phyloP scores from a whole-genome alignment of 257 asterid species.

The Lantana camara region DNA sequence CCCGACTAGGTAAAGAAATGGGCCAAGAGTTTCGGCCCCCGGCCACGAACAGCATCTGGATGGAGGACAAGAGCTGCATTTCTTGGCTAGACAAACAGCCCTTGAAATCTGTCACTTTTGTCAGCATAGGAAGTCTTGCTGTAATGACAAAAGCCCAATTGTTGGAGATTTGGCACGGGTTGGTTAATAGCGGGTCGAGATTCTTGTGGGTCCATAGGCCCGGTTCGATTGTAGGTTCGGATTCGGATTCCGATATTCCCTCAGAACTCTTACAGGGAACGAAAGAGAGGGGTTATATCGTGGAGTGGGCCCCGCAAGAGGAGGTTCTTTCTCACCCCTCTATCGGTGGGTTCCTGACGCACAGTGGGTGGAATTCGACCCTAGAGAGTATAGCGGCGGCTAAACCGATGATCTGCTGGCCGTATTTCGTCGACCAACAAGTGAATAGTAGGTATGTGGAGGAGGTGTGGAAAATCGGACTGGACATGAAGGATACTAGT shows the following conservation, averaged over 20 bases:
- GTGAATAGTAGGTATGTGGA: constrained; percentile 50
- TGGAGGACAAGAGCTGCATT: constrained; percentile 54
- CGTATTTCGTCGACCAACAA: constrained; percentile 44
- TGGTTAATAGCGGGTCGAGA: constrained; percentile 53
- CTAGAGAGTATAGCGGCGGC: constrained; percentile 44
- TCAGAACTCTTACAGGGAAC: constrained; percentile 31
- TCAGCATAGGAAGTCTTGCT: constrained; percentile 64
- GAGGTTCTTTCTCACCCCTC: constrained; percentile 44
- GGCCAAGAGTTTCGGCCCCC: neutral
- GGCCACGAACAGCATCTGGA: constrained; percentile 44
- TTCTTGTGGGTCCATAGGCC: constrained; percentile 65
- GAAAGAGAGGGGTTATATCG: constrained; percentile 38
- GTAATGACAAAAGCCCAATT: constrained; percentile 36
- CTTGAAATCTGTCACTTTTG: constrained; percentile 47
- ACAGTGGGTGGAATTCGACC: constrained; percentile 56
- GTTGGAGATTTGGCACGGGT: constrained; percentile 58
- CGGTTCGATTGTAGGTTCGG: constrained; percentile 35
- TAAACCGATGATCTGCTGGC: constrained; percentile 59
- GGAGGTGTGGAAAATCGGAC: constrained; percentile 48
- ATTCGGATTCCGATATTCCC: constrained; percentile 19
- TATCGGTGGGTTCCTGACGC: constrained; percentile 44
- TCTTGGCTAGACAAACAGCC: constrained; percentile 62
- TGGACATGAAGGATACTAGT: constrained; percentile 61
- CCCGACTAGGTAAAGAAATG: neutral
- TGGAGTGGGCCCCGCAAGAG: constrained; percentile 52